Percentiles rank a stretch among this genome's conserved stretches.
Evolutionary conservation across 2,329 filamentous ascomycete genomes (phyloP).

Genomic region (Stromatinia cepivora): DNA sequence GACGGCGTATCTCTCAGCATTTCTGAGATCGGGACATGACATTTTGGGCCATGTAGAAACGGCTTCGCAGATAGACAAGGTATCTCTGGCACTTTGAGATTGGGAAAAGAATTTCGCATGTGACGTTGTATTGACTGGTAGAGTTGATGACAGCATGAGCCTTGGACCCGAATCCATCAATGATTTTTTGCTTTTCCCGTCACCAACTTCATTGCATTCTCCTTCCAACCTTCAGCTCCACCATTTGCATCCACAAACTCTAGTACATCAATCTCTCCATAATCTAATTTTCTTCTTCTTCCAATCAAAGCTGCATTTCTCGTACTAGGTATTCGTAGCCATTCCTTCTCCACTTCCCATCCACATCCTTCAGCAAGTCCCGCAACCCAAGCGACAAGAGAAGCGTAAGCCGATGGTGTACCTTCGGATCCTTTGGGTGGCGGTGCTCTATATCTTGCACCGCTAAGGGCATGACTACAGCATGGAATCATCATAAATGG

Average conservation of each 20-base stretch:
- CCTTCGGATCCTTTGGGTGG: constrained; percentile 44
- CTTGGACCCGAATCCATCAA: not conserved
- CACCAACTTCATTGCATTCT: constrained; percentile 63
- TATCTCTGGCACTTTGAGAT: not conserved
- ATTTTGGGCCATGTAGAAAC: not conserved
- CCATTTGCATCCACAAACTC: constrained; percentile 53
- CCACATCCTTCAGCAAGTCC: constrained; percentile 70
- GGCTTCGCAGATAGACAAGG: not conserved
- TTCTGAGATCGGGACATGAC: not conserved
- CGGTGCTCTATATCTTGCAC: constrained; percentile 69
- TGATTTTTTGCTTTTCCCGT: constrained; percentile 43
- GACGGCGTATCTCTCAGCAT: not conserved
- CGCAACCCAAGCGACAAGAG: constrained; percentile 76
- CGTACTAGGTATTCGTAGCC: constrained; percentile 89
- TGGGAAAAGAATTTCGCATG: not conserved
- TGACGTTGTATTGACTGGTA: not conserved
- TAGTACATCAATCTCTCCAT: constrained; percentile 45
- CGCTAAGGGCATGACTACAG: constrained; percentile 85
- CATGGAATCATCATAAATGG: constrained; percentile 94
- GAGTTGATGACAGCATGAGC: not conserved
- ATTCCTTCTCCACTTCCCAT: constrained; percentile 76
- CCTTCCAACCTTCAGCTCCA: constrained; percentile 57
- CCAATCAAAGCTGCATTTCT: constrained; percentile 82
- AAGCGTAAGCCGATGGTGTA: constrained; percentile 72
- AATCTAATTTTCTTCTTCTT: constrained; percentile 44